These are phyloP conservation scores for Hericium alpestre DNA, from an alignment of 768 basidiomycete species.

Conservation along the genomic window DNA sequence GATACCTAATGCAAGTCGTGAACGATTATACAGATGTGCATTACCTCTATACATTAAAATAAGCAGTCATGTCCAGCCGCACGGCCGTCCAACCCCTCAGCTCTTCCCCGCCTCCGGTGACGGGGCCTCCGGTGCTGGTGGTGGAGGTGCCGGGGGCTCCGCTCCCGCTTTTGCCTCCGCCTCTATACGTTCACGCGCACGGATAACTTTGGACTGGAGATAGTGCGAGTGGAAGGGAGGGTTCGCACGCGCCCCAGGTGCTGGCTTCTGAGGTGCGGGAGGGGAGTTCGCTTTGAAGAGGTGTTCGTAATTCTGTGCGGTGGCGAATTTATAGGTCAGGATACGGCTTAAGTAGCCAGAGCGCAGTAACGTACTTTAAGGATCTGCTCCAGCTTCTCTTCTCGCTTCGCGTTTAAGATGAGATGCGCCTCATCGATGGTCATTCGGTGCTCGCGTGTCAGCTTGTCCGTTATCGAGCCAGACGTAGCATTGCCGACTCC, in stretches of 20 bases:
- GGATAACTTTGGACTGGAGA: constrained; percentile 92
- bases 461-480: constrained; percentile 64
- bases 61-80: not conserved
- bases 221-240: constrained; percentile 69
- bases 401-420: constrained; percentile 80
- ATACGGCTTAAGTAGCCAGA: not conserved
- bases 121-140: not conserved
- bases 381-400: constrained; percentile 55
- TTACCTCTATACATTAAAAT: not conserved
- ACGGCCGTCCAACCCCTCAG: not conserved
- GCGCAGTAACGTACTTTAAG: constrained; percentile 49
- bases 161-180: constrained; percentile 50
- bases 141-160: constrained; percentile 11
- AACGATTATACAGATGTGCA: not conserved
- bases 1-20: not conserved
- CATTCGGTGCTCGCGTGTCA: constrained; percentile 84
- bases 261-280: constrained; percentile 32
- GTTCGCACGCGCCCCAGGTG: constrained; percentile 33
- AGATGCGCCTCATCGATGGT: constrained; percentile 90
- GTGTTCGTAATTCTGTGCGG: constrained; percentile 78
- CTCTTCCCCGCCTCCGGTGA: constrained; percentile 1
- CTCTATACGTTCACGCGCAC: constrained; percentile 90
- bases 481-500: constrained; percentile 69
- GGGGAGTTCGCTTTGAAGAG: constrained; percentile 86
- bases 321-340: not conserved